phyloP scores from a whole-genome alignment of 768 basidiomycete species.

The Psilocybe sp. region DNA sequence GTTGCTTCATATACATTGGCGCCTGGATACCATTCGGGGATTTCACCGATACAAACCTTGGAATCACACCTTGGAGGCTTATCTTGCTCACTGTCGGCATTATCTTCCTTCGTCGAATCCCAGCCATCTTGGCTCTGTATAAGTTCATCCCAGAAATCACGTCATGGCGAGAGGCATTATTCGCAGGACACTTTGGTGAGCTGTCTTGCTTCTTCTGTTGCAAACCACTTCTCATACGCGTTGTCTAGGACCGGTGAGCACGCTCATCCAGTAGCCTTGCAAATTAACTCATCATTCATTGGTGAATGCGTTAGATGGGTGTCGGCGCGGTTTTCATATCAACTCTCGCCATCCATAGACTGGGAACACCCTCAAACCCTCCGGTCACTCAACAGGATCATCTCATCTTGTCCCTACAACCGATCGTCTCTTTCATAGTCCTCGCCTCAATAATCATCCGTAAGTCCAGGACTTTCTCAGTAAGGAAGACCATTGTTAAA shows the following conservation, averaged over 20 bases:
- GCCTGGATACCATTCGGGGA: conserved; percentile 76
- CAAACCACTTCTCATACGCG: conserved; percentile 1
- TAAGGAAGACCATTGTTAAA: neutral
- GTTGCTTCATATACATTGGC: conserved; percentile 81
- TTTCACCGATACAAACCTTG: conserved; percentile 55
- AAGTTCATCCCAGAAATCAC: conserved; percentile 84
- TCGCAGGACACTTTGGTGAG: conserved; percentile 87
- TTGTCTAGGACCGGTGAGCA: conserved; percentile 49
- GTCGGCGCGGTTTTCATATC: conserved; percentile 90
- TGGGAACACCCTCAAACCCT: conserved; percentile 56
- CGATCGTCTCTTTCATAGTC: conserved; percentile 86
- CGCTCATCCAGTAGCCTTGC: neutral
- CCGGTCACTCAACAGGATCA: conserved; percentile 69
- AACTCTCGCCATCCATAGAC: conserved; percentile 60
- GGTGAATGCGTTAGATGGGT: conserved; percentile 62
- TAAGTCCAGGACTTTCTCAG: conserved; percentile 29
- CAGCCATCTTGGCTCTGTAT: conserved; percentile 73
- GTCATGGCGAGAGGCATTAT: conserved; percentile 83
- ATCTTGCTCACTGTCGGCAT: conserved; percentile 65
- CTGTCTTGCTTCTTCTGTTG: conserved; percentile 1
- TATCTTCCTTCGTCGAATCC: conserved; percentile 76
- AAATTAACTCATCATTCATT: neutral
- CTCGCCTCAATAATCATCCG: conserved; percentile 83
- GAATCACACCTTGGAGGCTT: conserved; percentile 70
- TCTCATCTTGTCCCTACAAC: conserved; percentile 70